A percentile compares a stretch with the other conserved stretches of the same genome.
Evolutionary conservation across 495 filamentous ascomycete genomes (phyloP).

Genomic region (Penicillium angulare): DNA sequence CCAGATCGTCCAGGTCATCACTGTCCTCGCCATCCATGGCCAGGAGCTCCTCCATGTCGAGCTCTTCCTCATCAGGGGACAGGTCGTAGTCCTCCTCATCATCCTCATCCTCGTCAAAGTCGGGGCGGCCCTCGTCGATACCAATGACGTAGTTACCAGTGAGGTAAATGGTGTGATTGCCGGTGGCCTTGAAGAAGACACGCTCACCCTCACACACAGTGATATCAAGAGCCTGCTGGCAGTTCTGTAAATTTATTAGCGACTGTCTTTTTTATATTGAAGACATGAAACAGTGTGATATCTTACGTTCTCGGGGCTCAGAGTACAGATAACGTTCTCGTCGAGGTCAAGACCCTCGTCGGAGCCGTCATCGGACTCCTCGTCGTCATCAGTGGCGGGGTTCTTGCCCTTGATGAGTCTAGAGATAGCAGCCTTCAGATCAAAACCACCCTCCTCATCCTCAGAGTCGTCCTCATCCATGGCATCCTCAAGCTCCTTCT

Average conservation of each 20-base stretch:
- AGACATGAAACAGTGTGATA: neutral
- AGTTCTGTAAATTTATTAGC: constrained; percentile 57
- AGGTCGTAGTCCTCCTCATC: constrained; percentile 79
- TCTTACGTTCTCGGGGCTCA: constrained; percentile 77
- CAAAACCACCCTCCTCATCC: constrained; percentile 57
- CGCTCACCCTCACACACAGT: constrained; percentile 80
- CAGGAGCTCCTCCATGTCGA: constrained; percentile 48
- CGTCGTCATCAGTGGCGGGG: constrained; percentile 68
- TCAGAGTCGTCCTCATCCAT: constrained; percentile 64
- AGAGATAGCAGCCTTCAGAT: constrained; percentile 59
- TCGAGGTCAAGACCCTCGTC: constrained; percentile 70
- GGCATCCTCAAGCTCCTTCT: constrained; percentile 63
- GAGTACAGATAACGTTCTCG: constrained; percentile 88
- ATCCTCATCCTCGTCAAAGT: constrained; percentile 61
- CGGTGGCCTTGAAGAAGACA: constrained; percentile 87
- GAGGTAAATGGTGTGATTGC: constrained; percentile 85
- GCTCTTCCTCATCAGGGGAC: constrained; percentile 71
- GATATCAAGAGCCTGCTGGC: constrained; percentile 93
- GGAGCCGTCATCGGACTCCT: constrained; percentile 61
- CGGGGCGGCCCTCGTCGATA: constrained; percentile 49
- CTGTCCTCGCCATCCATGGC: constrained; percentile 68
- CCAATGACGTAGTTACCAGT: constrained; percentile 91
- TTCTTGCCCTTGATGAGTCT: constrained; percentile 78
- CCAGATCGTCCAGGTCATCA: constrained; percentile 79
- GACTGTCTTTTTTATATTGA: neutral